Percentiles rank a stretch among this genome's conserved stretches.
Evolutionary conservation across 2,329 filamentous ascomycete species (phyloP).

Genomic region (Fusarium penzigii): DNA sequence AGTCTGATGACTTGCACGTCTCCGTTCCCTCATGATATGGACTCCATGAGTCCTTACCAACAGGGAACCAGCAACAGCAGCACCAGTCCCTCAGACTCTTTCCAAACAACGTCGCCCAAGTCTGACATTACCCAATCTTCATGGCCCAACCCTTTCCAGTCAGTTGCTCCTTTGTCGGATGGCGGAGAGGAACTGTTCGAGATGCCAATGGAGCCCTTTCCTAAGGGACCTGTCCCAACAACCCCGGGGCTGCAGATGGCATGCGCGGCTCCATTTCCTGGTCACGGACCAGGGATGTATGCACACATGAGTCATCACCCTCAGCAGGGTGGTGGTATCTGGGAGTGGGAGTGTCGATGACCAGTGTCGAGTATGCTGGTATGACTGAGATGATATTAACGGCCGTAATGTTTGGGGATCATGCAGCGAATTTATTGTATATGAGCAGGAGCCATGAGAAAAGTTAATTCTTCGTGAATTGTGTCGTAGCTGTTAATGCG

Average conservation of each 20-base stretch:
- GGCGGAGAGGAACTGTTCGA: slow-evolving; percentile 25
- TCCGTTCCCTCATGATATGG: slow-evolving; percentile 13
- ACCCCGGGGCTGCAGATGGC: slow-evolving; percentile 10
- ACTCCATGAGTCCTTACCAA: slow-evolving; percentile 17
- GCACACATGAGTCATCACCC: slow-evolving; percentile 10
- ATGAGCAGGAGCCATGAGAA: too few species aligned
- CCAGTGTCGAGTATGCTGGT: background rate
- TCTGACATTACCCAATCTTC: slow-evolving; percentile 19
- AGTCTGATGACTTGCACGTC: slow-evolving; percentile 19
- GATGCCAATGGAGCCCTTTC: slow-evolving; percentile 19
- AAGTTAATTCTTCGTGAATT: too few species aligned
- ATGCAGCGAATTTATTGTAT: background rate
- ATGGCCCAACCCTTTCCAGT: slow-evolving; percentile 26
- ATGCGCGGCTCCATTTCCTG: slow-evolving; percentile 4
- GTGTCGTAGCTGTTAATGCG: too few species aligned
- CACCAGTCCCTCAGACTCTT: slow-evolving; percentile 27
- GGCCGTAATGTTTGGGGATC: background rate
- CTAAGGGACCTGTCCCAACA: slow-evolving; percentile 15
- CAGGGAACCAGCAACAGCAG: slow-evolving; percentile 25
- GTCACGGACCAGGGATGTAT: slow-evolving; percentile 14
- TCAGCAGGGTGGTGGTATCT: slow-evolving; percentile 10
- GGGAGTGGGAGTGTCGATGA: background rate
- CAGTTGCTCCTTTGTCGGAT: slow-evolving; percentile 20
- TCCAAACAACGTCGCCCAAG: slow-evolving; percentile 24
- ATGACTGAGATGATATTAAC: background rate